Evolutionary conservation across 2,329 filamentous ascomycete species (phyloP).

Genomic region (Westerdykella ornata): DNA sequence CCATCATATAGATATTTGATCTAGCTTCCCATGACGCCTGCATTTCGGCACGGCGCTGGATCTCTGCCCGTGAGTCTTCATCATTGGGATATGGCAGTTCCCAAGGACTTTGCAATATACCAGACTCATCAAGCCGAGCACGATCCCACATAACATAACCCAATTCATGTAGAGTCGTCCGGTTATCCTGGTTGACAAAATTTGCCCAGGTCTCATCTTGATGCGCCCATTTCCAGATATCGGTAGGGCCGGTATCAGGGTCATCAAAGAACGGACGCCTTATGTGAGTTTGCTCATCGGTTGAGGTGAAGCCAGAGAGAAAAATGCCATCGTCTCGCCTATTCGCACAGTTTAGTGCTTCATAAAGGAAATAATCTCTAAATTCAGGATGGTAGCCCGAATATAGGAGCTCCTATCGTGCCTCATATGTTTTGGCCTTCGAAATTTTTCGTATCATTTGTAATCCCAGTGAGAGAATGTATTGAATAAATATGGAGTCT

Average conservation of each 20-base stretch:
- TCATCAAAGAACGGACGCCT: background rate
- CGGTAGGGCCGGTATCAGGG: background rate
- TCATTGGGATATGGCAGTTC: background rate
- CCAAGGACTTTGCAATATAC: constrained; percentile 1
- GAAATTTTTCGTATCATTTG: background rate
- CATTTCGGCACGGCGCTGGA: background rate
- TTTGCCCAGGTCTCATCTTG: background rate
- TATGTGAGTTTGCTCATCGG: background rate
- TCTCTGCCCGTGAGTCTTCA: background rate
- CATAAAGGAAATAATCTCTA: background rate
- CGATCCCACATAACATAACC: constrained; percentile 20
- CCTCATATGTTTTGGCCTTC: background rate
- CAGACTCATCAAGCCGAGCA: constrained; percentile 7
- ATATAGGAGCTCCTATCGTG: background rate
- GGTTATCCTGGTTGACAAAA: background rate
- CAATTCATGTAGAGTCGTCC: constrained; percentile 5
- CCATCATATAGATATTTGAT: background rate
- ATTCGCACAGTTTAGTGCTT: background rate
- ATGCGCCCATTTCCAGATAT: constrained; percentile 1
- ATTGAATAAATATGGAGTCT: background rate
- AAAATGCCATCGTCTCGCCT: background rate
- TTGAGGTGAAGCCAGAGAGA: background rate
- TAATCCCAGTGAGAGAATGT: constrained; percentile 1
- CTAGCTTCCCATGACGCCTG: background rate
- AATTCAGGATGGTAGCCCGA: background rate